Evolutionary conservation across 768 basidiomycete genomes (phyloP), one percentile per base, ranked within the genome.

Genomic region (Leccinum rimulosum): DNA sequence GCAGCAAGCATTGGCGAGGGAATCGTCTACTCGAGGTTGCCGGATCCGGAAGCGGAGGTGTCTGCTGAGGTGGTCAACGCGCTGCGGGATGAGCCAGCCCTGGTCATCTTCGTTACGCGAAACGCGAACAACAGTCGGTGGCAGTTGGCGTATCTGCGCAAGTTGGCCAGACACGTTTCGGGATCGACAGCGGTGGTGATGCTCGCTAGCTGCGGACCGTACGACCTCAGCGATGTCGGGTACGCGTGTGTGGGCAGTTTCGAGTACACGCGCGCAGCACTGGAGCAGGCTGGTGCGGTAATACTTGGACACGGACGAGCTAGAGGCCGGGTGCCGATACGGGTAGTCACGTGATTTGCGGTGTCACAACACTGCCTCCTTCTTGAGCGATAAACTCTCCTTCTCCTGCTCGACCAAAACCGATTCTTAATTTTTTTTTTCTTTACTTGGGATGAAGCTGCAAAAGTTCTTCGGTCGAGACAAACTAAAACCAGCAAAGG

Each of bases 131-230:
- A 73, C 30, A 75, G 75, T 43, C 43, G 52, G 11, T 88, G 86
- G 86, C 87, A 86, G 70, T 56, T 78, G 51, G 72, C 74, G 11
- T 73, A 74, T 40, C 61, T 87, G 55, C 66, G 50, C 60, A 63
- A 36, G 61, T 78, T 43, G 48, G 72, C 19, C 59, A 51, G 35
- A 22, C 63, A 55, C 66, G 48, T 70, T 59, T 19, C 56, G 8
- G n/a, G 6, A 3, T 55, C 31, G 1, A 65, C 72, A 17, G 73
- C 74, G 17, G 69, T 86, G 35, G 74, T 86, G 1, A 68, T 88
- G 14, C 60, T 89, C 0, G 79, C 84, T 19, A 86, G 83, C 38
- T 86, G 86, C 65, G 82, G 79, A n/a, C 87, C 87, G 30, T 89
- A 88, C 63, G 87, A 89, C 61, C 57, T 86, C 70, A 14, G 45